Base-by-base conservation (phyloP, 2,329 filamentous ascomycete species). In the Colletotrichum navitas region DNA sequence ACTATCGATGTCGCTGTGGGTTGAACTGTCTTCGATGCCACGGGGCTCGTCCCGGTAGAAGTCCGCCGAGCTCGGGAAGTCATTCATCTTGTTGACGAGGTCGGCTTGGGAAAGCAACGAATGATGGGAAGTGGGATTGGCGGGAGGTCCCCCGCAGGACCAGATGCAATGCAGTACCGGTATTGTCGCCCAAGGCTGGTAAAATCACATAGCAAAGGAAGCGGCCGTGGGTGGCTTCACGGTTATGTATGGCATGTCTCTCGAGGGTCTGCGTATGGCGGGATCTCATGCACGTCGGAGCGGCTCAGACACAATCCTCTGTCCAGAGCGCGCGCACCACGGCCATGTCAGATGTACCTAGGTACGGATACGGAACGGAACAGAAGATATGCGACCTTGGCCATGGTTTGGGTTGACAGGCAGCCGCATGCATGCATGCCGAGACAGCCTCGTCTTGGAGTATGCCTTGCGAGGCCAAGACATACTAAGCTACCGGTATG, bases 21-120 rank as follows among this genome's bases (percentile, higher is more conserved):
- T 67, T 8, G 73, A 66, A 7, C 24, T 45, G 43, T 49, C 59
- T 10, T 67, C 68, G 61, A 32, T 26, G 24, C 55, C 16, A 21
- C 43, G 56, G 24, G 73, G 63, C 51, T 74, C 71, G 7, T 73
- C 71, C 8, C 71, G 63, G 14, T 60, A 64, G 39, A 74, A 69
- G 58, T 71, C 51, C 24, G 72, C 34, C 49, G 76, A 74, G 49
- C 74, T 64, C n/a, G 74, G 74, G 56, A 79, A 78, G 68, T 79
- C 77, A 60, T 78, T 70, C 78, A 80, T 79, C 10, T 29, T 69
- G 3, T n/a, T 3, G 34, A 47, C n/a, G 39, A 29, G 24, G 45
- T 34, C 41, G 43, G 18, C 21, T 10, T 26, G 49, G 21, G 29
- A 45, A 43, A 21, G 18, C 8, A 16, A 43, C 36, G 18, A 21